Evolutionary conservation across 768 basidiomycete species (phyloP), one percentile per base, ranked within the genome.

Genomic region (Mycena latifolia): DNA sequence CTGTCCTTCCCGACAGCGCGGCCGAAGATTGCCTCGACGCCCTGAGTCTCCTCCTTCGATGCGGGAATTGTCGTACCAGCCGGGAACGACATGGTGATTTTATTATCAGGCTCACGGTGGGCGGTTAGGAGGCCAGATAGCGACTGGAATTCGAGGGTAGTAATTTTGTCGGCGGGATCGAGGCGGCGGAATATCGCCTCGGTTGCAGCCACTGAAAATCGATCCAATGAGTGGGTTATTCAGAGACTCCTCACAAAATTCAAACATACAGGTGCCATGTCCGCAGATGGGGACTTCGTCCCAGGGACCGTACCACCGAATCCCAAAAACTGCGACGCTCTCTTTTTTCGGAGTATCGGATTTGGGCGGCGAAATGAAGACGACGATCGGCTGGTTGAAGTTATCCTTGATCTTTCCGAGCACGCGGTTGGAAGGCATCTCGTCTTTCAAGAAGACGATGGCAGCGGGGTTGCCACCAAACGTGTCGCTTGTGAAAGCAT

Each of bases 241-340:
- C n/a, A n/a, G 17, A 24, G 35, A 14, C 6, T 6, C 9, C 4
- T 17, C 20, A 8, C 33, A 8, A 37, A n/a, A 24, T 11, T 18
- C 10, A 25, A 43, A 55, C 5, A 11, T n/a, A 67, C 65, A 43
- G 9, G 65, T 67, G 8, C 65, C 65, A 25, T 67, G 65, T n/a
- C 65, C 65, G 18, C 65, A 67, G 20, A 67, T 67, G 10, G 27
- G 18, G 3, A 67, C 39, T 14, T 67, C 65, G 3, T 45, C 43
- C 27, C 33, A 29, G 0, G 65, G 65, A 4, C 65, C 65, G 10
- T 52, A 62, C 65, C 65, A 67, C 17, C 65, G 47, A n/a, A 67
- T 20, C 5, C 39, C 55, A 22, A 57, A 67, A 11, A 27, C 28
- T 5, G 55, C 48, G 41, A 31, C 27, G 4, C 65, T 55, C 9